Base-by-base conservation (phyloP, 805 yeast species). In the Suhomyces prunicola region DNA sequence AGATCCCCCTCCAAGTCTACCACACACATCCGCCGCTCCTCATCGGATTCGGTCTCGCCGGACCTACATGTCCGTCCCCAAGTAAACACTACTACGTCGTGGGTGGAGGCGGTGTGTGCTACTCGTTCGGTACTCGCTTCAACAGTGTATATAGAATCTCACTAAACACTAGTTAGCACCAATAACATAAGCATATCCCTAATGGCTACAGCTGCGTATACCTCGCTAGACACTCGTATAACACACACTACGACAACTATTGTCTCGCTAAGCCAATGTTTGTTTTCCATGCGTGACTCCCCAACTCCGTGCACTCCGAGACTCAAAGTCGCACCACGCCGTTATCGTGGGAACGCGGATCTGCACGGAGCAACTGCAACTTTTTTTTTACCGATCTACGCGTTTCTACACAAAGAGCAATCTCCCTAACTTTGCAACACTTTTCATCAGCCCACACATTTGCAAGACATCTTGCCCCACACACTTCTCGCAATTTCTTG, bases 101-200 rank as follows among this genome's bases (percentile, higher is more conserved):
- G 44, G 87, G 85, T 7, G 93, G 96, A 3, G 96, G 96, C 3
- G 92, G 88, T 0, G 90, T 88, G 1, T 88, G 96, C 63, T 88
- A 86, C 58, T 87, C 92, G 0, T 89, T 88, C 69, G 96, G 96
- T 0, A 72, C 74, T 54, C 65, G 60, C 47, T 73, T 71, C 57
- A 73, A 65, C 55, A 51, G 56, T 2, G 61, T 58, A 2, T 70
- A 64, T 39, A 39, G 42, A 39, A 15, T 39, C 3, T 17, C 42
- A 39, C 19, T 17, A 17, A 8, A 27, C 33, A 29, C 33, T 12
- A 29, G 33, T 29, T 24, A 24, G 12, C 33, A 29, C n/a, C 2
- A 12, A 29, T 12, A 29, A n/a, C 31, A 27, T 9, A 27, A 9
- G 5, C 31, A 27, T 27, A 27, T 9, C 31, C 31, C 31, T 8